These are phyloP conservation scores for Alternaria ventricosa DNA, from an alignment of 2,329 filamentous ascomycete genomes.

Conservation along the genomic window DNA sequence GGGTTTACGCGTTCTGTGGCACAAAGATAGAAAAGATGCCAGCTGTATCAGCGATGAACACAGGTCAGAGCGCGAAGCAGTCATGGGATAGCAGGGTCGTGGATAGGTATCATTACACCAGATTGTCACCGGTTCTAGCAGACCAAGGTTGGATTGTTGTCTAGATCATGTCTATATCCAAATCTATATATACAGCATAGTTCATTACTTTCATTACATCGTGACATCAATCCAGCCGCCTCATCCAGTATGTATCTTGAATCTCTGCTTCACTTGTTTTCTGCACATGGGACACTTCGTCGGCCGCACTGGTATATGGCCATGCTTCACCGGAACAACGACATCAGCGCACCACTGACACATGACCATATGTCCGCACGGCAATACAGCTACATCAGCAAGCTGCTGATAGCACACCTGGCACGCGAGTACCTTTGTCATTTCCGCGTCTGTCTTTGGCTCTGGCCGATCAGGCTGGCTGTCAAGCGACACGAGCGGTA, in stretches of 20 bases:
- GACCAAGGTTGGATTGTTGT: background rate
- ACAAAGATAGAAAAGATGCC: background rate
- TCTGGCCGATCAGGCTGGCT: constrained; percentile 55
- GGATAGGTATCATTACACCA: background rate
- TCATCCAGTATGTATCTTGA: constrained; percentile 43
- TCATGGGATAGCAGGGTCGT: background rate
- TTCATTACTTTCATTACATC: background rate
- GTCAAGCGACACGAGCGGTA: constrained; percentile 50
- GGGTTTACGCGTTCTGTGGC: background rate
- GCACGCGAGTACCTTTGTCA: constrained; percentile 60
- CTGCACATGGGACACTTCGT: constrained; percentile 56
- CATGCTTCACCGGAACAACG: constrained; percentile 53
- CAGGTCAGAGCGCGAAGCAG: background rate
- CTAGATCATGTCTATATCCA: background rate
- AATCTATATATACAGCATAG: background rate
- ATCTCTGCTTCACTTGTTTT: constrained; percentile 54
- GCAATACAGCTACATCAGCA: constrained; percentile 59
- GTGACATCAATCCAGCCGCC: background rate
- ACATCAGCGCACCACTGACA: constrained; percentile 63
- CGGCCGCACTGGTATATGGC: constrained; percentile 48
- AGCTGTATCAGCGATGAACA: background rate
- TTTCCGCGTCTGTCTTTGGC: constrained; percentile 56
- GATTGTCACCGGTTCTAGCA: no score
- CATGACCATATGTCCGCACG: constrained; percentile 63
- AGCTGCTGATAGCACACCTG: constrained; percentile 61